phyloP scores from a whole-genome alignment of 1,284 basidiomycete species.

The Puccinia polysora region DNA sequence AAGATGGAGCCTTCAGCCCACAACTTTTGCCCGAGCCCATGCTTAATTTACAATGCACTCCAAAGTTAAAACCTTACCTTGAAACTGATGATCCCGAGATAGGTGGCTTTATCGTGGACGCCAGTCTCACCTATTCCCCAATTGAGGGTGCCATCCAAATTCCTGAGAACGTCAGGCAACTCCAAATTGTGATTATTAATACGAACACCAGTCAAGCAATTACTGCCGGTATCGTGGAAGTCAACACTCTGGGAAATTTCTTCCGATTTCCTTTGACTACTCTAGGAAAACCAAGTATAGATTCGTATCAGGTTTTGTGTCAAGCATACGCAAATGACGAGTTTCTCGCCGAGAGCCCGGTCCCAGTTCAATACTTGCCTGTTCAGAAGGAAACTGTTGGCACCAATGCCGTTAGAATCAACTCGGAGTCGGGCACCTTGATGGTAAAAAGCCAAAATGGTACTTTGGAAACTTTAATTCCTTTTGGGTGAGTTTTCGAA shows the following conservation, averaged over 20 bases:
- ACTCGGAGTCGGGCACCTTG: constrained; percentile 32
- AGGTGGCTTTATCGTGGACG: constrained; percentile 20
- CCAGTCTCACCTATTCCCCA: constrained; percentile 21
- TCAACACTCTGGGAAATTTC: constrained; percentile 26
- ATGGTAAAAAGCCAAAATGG: constrained; percentile 13
- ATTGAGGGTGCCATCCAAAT: constrained; percentile 14
- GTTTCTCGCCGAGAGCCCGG: constrained; percentile 6
- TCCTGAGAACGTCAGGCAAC: not conserved
- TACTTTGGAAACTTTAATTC: constrained; percentile 20
- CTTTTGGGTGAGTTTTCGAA: constrained; percentile 35
- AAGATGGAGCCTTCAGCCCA: not conserved
- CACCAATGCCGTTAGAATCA: constrained; percentile 7
- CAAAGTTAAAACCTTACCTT: constrained; percentile 21
- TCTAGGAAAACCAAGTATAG: constrained; percentile 21
- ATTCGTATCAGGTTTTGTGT: constrained; percentile 13
- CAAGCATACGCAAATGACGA: constrained; percentile 33
- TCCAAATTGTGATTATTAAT: constrained; percentile 35
- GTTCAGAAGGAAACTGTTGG: not conserved
- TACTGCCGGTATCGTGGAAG: constrained; percentile 20
- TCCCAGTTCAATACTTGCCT: constrained; percentile 12
- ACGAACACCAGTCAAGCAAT: constrained; percentile 34
- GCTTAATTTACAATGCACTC: constrained; percentile 27
- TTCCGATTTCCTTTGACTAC: constrained; percentile 16
- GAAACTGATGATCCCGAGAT: constrained; percentile 6
- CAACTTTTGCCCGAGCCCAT: not conserved